A percentile compares a stretch with the other conserved stretches of the same genome.
Conservation (phyloP, 1,284 basidiomycete genomes). For the Moniliophthora roreri region DNA sequence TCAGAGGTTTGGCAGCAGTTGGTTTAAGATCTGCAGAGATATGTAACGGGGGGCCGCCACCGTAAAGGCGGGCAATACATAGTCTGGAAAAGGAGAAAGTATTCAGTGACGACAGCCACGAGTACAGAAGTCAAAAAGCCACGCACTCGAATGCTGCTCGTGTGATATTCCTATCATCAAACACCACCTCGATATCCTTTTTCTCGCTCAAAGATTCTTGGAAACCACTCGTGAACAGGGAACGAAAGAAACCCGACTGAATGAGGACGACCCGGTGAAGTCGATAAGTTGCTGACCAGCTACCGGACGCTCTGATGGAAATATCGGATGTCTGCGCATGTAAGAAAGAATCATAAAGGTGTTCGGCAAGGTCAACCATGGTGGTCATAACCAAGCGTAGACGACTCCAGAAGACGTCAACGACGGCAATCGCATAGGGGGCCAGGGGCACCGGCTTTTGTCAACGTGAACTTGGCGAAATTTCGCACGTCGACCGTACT, state of each 20-base stretch:
- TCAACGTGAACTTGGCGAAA: too few species aligned
- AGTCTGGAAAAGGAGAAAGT: slow-evolving; percentile 46
- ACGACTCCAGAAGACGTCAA: background rate
- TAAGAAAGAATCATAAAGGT: slow-evolving; percentile 76
- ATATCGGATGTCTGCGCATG: slow-evolving; percentile 76
- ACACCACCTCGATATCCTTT: slow-evolving; percentile 61
- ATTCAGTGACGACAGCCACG: slow-evolving; percentile 13
- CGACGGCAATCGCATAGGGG: too few species aligned
- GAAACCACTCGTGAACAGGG: slow-evolving; percentile 83
- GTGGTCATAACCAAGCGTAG: background rate
- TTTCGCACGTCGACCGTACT: too few species aligned
- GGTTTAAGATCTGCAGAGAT: slow-evolving; percentile 69
- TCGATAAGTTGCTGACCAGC: slow-evolving; percentile 76
- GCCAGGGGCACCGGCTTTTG: too few species aligned
- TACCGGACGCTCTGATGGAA: slow-evolving; percentile 63
- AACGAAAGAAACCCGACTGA: slow-evolving; percentile 89
- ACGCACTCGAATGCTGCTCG: slow-evolving; percentile 53
- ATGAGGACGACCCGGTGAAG: slow-evolving; percentile 84
- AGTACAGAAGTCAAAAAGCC: background rate
- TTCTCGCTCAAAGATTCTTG: slow-evolving; percentile 44
- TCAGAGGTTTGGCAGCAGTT: slow-evolving; percentile 66
- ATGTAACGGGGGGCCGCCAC: slow-evolving; percentile 77
- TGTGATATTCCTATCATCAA: slow-evolving; percentile 87
- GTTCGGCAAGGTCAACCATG: slow-evolving; percentile 25
- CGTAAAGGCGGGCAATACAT: slow-evolving; percentile 82